Evolutionary conservation across 2,329 filamentous ascomycete species (phyloP).

Genomic region (Malbranchea zuffiana): DNA sequence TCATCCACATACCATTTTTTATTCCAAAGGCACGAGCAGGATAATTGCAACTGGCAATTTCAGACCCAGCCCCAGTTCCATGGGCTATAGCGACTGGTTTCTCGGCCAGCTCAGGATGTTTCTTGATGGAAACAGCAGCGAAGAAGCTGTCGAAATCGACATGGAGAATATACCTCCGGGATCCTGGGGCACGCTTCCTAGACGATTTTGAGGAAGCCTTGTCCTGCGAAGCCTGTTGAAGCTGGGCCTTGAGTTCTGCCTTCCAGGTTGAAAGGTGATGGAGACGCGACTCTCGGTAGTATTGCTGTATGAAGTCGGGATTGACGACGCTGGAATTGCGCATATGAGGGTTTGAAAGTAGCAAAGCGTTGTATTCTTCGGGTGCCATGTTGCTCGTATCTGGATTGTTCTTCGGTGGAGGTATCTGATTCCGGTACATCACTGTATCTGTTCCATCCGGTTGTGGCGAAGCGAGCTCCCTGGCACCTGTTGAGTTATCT

Average conservation of each 20-base stretch:
- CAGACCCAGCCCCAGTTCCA: conserved; percentile 70
- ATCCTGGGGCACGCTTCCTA: conserved; percentile 48
- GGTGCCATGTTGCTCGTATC: conserved; percentile 51
- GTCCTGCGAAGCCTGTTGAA: conserved; percentile 69
- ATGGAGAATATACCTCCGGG: conserved; percentile 76
- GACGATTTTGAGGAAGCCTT: conserved; percentile 40
- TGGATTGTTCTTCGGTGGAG: not conserved
- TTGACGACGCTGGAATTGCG: conserved; percentile 85
- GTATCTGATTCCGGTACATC: no score
- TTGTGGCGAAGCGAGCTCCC: no score
- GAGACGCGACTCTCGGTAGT: conserved; percentile 85
- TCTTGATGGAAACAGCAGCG: conserved; percentile 78
- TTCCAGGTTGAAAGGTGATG: conserved; percentile 98
- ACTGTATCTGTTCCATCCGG: no score
- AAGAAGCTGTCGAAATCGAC: conserved; percentile 99
- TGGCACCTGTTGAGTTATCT: no score
- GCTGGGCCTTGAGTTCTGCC: conserved; percentile 76
- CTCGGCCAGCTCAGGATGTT: conserved; percentile 59
- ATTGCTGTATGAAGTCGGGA: conserved; percentile 86
- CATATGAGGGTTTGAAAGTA: conserved; percentile 74
- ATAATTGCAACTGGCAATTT: conserved; percentile 98
- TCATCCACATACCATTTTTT: conserved; percentile 99
- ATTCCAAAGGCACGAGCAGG: conserved; percentile 73
- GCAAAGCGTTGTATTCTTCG: conserved; percentile 80
- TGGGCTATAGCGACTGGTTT: conserved; percentile 87